These are phyloP conservation scores for Leccinum pellstonianum DNA, from an alignment of 768 basidiomycete species.

Conservation along the genomic window DNA sequence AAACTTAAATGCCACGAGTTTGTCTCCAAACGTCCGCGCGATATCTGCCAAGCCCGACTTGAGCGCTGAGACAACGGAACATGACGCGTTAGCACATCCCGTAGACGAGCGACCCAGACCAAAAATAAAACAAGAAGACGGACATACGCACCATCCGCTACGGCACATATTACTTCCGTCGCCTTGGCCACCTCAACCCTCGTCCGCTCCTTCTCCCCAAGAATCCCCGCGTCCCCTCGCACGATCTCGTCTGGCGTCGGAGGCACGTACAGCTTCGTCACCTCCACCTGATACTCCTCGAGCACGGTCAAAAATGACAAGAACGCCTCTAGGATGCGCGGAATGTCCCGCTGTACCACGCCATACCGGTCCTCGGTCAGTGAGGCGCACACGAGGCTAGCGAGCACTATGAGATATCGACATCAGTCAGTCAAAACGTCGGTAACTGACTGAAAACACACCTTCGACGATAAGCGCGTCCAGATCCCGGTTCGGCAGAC, in stretches of 20 bases:
- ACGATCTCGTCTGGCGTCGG: constrained; percentile 36
- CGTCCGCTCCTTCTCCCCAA: constrained; percentile 37
- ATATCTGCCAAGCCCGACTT: constrained; percentile 67
- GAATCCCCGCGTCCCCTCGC: constrained; percentile 31
- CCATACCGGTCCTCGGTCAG: constrained; percentile 80
- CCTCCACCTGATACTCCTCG: constrained; percentile 60
- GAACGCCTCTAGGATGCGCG: constrained; percentile 76
- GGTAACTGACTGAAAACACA: constrained; percentile 22
- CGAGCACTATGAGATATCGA: constrained; percentile 41
- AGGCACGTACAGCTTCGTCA: constrained; percentile 42
- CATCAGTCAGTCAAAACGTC: not conserved
- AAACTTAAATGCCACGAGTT: constrained; percentile 74
- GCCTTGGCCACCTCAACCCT: constrained; percentile 55
- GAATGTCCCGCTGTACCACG: constrained; percentile 81
- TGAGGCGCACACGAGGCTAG: constrained; percentile 67
- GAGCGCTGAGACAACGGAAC: constrained; percentile 39
- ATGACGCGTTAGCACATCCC: not conserved
- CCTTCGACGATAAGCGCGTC: constrained; percentile 65
- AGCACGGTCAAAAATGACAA: constrained; percentile 62
- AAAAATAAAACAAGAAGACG: not conserved
- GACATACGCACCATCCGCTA: constrained; percentile 58
- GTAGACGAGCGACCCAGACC: not conserved
- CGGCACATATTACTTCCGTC: constrained; percentile 48
- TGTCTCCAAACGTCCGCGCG: constrained; percentile 70
- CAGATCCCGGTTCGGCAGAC: constrained; percentile 59